Evolutionary conservation across 768 basidiomycete species (phyloP), one percentile per base, ranked within the genome.

Genomic region (Glaciozyma martinii): DNA sequence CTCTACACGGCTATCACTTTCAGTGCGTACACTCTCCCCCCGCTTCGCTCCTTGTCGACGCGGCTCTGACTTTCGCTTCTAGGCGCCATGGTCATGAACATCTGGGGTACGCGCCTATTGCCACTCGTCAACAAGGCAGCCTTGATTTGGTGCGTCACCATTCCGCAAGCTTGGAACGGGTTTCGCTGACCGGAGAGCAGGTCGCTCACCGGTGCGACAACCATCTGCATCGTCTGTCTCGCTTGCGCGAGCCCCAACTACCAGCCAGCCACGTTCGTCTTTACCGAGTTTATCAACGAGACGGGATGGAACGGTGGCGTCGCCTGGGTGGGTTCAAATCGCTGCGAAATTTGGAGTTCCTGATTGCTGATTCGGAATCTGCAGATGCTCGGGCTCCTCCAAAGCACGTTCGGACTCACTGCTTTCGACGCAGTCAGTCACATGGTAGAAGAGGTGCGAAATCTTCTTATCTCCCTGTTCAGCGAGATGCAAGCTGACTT

Each of bases 291-390:
- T 30, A 44, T 59, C 25, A 73, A 72, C 63, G 56, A 66, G 59
- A 72, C 72, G 2, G 74, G 74, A 32, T 74, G 72, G 72, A 66
- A 66, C 18, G 56, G 56, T 47, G 68, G 71, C 21, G 66, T 71
- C 12, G 58, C 62, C 0, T 71, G 56, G 56, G 25, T 52, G 19
- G 49, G 60, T 7, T 47, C 32, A n/a, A n/a, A n/a, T n/a, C n/a
- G n/a, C 30, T 52, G 13, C 56, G 23, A 1, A 3, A 5, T 46
- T 19, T 25, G 21, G 18, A 49, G 37, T 10, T 27, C 32, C 29
- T 21, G 10, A 0, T 37, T 30, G 10, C 60, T 40, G 18, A 40
- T 54, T 7, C n/a, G n/a, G 18, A 6, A 21, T n/a, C 30, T 25
- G 5, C 40, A 29, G 44, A 72, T 75, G 44, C 66, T 75, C 0